Conservation (phyloP, 129 eudicot genomes). For the Chrysanthemum lavandulifolium region DNA sequence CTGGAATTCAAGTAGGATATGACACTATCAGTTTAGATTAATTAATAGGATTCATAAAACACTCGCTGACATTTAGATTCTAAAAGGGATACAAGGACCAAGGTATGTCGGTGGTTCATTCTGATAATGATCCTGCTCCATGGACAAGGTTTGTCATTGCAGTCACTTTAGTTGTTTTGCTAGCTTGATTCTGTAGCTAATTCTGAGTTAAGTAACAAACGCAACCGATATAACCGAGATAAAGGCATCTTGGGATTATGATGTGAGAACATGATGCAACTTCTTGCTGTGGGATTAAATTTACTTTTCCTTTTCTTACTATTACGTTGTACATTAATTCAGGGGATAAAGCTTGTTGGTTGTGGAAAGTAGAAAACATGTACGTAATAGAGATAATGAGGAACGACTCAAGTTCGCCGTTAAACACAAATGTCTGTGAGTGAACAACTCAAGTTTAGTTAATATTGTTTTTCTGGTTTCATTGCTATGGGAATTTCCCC, state of each 20-base stretch:
- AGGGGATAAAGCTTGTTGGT: not conserved
- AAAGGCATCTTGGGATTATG: conserved; percentile 61
- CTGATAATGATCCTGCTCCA: conserved; percentile 90
- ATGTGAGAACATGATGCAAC: conserved; percentile 37
- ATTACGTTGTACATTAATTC: not conserved
- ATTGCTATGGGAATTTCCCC: too few species aligned
- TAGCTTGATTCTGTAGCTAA: too few species aligned
- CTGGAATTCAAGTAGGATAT: conserved; percentile 48
- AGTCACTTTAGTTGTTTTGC: too few species aligned
- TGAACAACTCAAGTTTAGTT: not conserved
- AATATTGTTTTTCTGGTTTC: too few species aligned
- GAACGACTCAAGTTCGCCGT: too few species aligned
- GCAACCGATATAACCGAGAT: conserved; percentile 53
- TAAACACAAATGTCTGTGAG: not conserved
- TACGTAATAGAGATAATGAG: too few species aligned
- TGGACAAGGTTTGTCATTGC: conserved; percentile 65
- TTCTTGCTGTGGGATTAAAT: not conserved
- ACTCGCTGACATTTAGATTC: not conserved
- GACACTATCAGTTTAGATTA: not conserved
- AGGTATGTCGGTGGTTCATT: conserved; percentile 74
- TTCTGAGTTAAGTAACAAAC: conserved; percentile 1
- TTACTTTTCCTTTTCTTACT: not conserved
- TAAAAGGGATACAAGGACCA: conserved; percentile 52
- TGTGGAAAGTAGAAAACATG: not conserved
- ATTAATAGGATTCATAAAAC: not conserved